Percentiles rank a stretch among this genome's conserved stretches.
phyloP scores from a whole-genome alignment of 2,329 filamentous ascomycete genomes.

The Phialocephala sp. region DNA sequence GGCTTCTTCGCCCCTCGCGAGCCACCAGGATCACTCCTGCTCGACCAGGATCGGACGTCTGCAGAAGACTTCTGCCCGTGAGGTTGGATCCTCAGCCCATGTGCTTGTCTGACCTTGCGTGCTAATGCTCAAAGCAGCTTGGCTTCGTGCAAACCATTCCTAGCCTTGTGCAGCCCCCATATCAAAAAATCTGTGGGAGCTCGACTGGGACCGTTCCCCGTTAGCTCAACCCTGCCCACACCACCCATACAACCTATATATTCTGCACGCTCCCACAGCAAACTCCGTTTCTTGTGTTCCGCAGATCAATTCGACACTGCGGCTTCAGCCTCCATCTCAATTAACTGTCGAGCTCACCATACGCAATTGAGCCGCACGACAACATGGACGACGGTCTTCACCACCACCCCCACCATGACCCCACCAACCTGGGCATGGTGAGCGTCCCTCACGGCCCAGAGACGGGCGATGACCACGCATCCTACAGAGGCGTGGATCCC shows the following conservation, averaged over 20 bases:
- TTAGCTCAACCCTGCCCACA: slow-evolving; percentile 2
- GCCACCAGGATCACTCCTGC: background rate
- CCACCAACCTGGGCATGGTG: slow-evolving; percentile 36
- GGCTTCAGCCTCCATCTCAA: background rate
- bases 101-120: background rate
- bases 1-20: background rate
- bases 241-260: slow-evolving; percentile 2
- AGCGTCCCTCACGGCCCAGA: slow-evolving; percentile 42
- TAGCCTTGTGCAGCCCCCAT: background rate
- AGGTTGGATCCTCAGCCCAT: slow-evolving; percentile 4
- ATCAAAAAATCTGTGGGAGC: background rate
- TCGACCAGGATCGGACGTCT: background rate
- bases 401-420: slow-evolving; percentile 38
- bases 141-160: background rate
- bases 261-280: background rate
- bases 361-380: background rate
- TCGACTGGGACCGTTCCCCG: background rate
- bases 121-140: background rate
- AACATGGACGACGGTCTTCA: slow-evolving; percentile 36
- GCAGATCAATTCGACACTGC: slow-evolving; percentile 4
- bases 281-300: background rate
- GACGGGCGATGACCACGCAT: slow-evolving; percentile 40
- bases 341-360: slow-evolving; percentile 1
- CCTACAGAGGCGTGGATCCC: slow-evolving; percentile 26
- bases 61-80: background rate